Evolutionary conservation across 106 monocot genomes (phyloP).

Genomic region (Platanthera zijinensis): DNA sequence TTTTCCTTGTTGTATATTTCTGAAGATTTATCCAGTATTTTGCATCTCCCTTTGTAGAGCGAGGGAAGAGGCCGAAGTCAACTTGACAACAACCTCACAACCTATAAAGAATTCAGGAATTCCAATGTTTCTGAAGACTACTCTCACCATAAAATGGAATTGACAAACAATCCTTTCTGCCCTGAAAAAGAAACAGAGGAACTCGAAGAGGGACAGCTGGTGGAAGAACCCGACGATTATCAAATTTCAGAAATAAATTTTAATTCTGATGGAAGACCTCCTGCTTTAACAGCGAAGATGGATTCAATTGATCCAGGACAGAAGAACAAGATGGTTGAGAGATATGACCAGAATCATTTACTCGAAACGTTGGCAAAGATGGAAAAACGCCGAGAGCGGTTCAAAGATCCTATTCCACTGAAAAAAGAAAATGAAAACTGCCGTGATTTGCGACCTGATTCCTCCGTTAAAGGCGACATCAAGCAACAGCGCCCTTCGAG

Average conservation of each 20-base stretch:
- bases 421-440: constrained; percentile 16
- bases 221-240: constrained; percentile 30
- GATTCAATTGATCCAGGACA: constrained; percentile 7
- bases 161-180: not conserved
- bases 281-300: not conserved
- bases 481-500: constrained; percentile 38
- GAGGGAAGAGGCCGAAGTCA: not conserved
- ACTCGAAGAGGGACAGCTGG: constrained; percentile 41
- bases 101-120: not conserved
- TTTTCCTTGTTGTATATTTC: not conserved
- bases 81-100: not conserved
- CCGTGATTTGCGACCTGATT: not conserved
- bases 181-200: constrained; percentile 21
- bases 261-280: not conserved
- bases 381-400: constrained; percentile 49
- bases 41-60: not conserved
- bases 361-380: constrained; percentile 47
- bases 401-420: constrained; percentile 32
- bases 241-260: not conserved
- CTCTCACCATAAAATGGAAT: not conserved
- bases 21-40: not conserved
- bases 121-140: not conserved
- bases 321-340: constrained; percentile 1
- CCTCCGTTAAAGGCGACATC: constrained; percentile 12
- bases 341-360: constrained; percentile 23